Base-by-base conservation (phyloP, 2,329 filamentous ascomycete genomes). In the Aspergillus floridensis region DNA sequence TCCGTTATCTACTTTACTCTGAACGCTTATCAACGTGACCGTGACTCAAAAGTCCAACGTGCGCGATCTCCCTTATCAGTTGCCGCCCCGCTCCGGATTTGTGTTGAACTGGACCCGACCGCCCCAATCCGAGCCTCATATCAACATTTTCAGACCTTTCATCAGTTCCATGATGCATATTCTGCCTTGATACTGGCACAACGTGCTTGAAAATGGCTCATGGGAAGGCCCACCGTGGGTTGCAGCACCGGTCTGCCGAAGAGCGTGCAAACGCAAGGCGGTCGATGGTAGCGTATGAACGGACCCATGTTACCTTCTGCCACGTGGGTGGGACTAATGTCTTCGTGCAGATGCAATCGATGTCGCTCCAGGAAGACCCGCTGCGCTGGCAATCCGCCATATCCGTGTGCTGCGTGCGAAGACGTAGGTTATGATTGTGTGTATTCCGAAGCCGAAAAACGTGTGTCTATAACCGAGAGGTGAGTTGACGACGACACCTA, bases 391-490 rank as follows among this genome's bases (percentile, higher is more conserved):
- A 72, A 61, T 47, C 71, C 73, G 12, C 74, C 74, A 2, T 64
- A 67, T n/a, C 72, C 72, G 4, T 76, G 74, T 55, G 66, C 69
- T 24, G 68, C 71, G 10, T 75, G 73, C 49, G 68, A 70, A 32
- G 72, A 74, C 52, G 70, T 61, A 1, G 71, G 70, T 1, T 68
- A 69, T 6, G 50, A 62, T 16, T 76, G 74, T 60, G 64, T 74
- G 14, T 76, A 75, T 59, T 71, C 73, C 0, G 74, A 76, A 63
- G 69, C 71, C 7, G 73, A 75, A 47, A 74, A 73, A 53, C 66
- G 73, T 10, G 65, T 76, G 12, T 71, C 71, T 1, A 71, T 76
- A 22, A 68, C 72, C 4, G 73, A 76, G 57, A 76, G 71, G 73
- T 74, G 50, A 61, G 61, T 35, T 32, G 53, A 48, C 22, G 8